phyloP scores from a whole-genome alignment of 106 monocot species.

The Acorus calamus region DNA sequence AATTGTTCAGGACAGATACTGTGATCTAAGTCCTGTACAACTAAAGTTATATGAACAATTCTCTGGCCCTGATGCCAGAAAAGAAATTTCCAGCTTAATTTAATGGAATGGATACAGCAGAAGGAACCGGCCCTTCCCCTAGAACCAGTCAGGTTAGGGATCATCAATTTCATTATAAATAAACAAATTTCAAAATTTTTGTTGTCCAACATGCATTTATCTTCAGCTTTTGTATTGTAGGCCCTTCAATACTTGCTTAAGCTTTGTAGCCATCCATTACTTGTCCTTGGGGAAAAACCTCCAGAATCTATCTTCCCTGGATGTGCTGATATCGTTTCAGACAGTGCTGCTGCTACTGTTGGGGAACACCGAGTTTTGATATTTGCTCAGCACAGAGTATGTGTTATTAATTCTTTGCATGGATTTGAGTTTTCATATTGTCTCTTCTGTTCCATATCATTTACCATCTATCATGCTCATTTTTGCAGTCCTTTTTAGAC shows the following conservation, averaged over 20 bases:
- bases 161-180: background rate
- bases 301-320: slow-evolving; percentile 40
- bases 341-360: slow-evolving; percentile 13
- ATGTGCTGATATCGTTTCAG: slow-evolving; percentile 37
- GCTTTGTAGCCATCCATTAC: slow-evolving; percentile 96
- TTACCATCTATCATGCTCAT: too few species aligned
- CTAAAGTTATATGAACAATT: slow-evolving; percentile 90
- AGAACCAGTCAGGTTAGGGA: slow-evolving; percentile 71
- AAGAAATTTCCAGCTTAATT: slow-evolving; percentile 51
- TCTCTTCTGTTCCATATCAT: too few species aligned
- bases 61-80: slow-evolving; percentile 62
- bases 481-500: slow-evolving; percentile 77
- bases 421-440: too few species aligned
- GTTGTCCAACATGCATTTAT: background rate
- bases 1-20: slow-evolving; percentile 97
- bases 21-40: slow-evolving; percentile 79
- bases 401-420: background rate
- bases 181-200: background rate
- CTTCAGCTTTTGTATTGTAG: slow-evolving; percentile 24
- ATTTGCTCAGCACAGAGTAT: slow-evolving; percentile 89
- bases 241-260: slow-evolving; percentile 91
- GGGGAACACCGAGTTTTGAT: slow-evolving; percentile 91
- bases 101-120: slow-evolving; percentile 21
- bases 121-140: slow-evolving; percentile 13
- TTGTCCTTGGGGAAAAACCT: slow-evolving; percentile 74